phyloP scores from a whole-genome alignment of 345 rosid genomes.

The Melaleuca quinquenervia region DNA sequence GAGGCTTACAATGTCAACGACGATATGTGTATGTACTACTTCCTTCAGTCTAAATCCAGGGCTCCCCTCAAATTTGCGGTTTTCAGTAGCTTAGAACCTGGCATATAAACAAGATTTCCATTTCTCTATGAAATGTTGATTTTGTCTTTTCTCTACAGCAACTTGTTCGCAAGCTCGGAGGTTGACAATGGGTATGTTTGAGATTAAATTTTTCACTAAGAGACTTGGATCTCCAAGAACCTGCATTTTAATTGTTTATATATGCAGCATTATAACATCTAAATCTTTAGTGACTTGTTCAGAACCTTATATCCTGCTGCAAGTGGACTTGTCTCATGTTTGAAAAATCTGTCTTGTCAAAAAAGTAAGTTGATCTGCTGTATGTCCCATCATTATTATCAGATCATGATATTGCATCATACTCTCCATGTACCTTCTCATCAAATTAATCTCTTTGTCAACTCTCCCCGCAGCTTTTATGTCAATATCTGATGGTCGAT shows the following conservation, averaged over 20 bases:
- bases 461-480: neutral
- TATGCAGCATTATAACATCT: neutral
- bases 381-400: neutral
- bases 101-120: neutral
- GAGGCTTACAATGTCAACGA: neutral
- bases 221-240: neutral
- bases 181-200: slow-evolving; percentile 13
- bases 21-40: slow-evolving; percentile 8
- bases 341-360: neutral
- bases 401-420: neutral
- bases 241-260: neutral
- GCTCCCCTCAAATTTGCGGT: neutral
- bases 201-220: neutral
- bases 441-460: neutral
- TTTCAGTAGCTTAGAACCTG: neutral
- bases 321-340: slow-evolving; percentile 7
- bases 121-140: neutral
- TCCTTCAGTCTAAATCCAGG: neutral
- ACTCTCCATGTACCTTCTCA: neutral
- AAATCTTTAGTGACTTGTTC: neutral
- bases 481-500: neutral
- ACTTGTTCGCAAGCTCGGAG: slow-evolving; percentile 27
- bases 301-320: neutral
- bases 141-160: slow-evolving; percentile 6
- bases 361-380: slow-evolving; percentile 6